phyloP scores from a whole-genome alignment of 2,329 filamentous ascomycete species.

The Tolypocladium tundrense region DNA sequence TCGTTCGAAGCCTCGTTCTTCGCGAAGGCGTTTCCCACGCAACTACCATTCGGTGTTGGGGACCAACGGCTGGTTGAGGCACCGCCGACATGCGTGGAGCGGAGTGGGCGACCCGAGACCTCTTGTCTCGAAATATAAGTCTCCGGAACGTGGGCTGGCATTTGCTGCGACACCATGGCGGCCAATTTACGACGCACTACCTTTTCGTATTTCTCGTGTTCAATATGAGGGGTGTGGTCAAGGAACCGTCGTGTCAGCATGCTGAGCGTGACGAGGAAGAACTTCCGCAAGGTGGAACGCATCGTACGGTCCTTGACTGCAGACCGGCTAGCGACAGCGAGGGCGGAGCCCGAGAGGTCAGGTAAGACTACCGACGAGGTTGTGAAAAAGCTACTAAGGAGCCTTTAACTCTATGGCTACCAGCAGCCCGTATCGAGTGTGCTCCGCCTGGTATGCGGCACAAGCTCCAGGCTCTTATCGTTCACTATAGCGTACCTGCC shows the following conservation, averaged over 20 bases:
- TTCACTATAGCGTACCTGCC: constrained; percentile 2
- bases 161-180: constrained; percentile 9
- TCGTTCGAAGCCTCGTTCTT: too few species aligned
- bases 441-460: not conserved
- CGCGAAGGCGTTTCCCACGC: too few species aligned
- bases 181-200: constrained; percentile 3
- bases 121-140: not conserved
- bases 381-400: too few species aligned
- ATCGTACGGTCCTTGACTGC: too few species aligned
- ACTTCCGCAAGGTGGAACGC: not conserved
- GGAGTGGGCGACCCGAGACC: not conserved
- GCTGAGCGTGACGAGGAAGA: not conserved
- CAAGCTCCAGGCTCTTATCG: constrained; percentile 5
- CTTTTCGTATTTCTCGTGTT: constrained; percentile 6
- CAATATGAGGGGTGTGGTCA: constrained; percentile 4
- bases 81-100: too few species aligned
- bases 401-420: too few species aligned
- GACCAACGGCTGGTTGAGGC: too few species aligned
- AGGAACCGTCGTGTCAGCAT: not conserved
- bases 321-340: too few species aligned
- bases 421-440: too few species aligned
- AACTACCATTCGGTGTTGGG: too few species aligned
- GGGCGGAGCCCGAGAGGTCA: too few species aligned
- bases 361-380: too few species aligned
- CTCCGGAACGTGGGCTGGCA: not conserved